phyloP scores from a whole-genome alignment of 176 grass and related monocot species.

The Cenchrus americanus region DNA sequence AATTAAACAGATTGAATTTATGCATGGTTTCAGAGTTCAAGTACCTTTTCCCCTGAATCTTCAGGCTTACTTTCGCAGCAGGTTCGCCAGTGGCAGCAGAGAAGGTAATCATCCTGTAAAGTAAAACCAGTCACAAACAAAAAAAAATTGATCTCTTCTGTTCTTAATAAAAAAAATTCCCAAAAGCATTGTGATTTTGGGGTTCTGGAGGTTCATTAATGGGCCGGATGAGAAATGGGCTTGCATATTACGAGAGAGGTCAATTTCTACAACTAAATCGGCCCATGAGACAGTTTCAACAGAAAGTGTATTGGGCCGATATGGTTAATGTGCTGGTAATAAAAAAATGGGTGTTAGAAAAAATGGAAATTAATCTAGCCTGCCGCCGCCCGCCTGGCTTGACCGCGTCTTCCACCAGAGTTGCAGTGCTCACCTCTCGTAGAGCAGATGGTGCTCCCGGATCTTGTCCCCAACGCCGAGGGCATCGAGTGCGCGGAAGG shows the following conservation, averaged over 20 bases:
- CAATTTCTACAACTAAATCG: too few relatives aligned
- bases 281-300: too few relatives aligned
- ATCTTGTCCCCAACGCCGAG: slow-evolving; percentile 77
- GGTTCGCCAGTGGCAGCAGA: slow-evolving; percentile 49
- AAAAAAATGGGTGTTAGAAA: background rate
- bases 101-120: slow-evolving; percentile 39
- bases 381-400: background rate
- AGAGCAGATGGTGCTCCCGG: slow-evolving; percentile 62
- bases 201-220: too few relatives aligned
- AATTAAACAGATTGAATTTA: too few relatives aligned
- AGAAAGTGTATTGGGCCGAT: too few relatives aligned
- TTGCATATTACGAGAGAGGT: too few relatives aligned
- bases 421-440: slow-evolving; percentile 40
- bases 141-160: too few relatives aligned
- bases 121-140: background rate
- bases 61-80: slow-evolving; percentile 42
- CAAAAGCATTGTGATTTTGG: too few relatives aligned
- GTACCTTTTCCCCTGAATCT: slow-evolving; percentile 52
- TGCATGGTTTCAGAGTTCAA: too few relatives aligned
- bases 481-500: slow-evolving; percentile 73
- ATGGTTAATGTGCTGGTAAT: too few relatives aligned
- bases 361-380: background rate
- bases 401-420: background rate
- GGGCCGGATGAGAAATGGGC: too few relatives aligned
- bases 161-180: too few relatives aligned